Evolutionary conservation across 768 basidiomycete species (phyloP).

Genomic region (Trametes cingulata): DNA sequence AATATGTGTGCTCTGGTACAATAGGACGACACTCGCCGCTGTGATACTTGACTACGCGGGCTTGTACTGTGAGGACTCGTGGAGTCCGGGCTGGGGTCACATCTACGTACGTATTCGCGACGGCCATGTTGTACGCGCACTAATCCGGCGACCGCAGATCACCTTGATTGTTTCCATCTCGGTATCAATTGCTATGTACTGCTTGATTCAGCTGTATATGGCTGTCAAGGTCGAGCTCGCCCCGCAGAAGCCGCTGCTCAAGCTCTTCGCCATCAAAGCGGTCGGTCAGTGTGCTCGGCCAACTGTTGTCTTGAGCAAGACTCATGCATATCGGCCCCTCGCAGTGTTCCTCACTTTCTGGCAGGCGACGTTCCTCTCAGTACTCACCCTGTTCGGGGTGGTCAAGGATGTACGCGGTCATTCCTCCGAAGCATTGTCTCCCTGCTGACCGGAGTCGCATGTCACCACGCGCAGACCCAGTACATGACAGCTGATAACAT

Average conservation of each 20-base stretch:
- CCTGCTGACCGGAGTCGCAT: conserved; percentile 1
- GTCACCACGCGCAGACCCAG: conserved; percentile 42
- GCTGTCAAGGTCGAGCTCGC: conserved; percentile 54
- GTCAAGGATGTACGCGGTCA: conserved; percentile 56
- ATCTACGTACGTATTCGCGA: conserved; percentile 50
- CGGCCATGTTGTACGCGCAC: not conserved
- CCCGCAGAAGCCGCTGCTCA: conserved; percentile 61
- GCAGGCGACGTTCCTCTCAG: conserved; percentile 63
- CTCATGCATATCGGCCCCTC: not conserved
- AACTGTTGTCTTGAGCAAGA: not conserved
- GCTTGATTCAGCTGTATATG: conserved; percentile 70
- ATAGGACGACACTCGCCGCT: conserved; percentile 58
- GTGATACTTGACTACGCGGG: conserved; percentile 63
- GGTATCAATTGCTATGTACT: conserved; percentile 79
- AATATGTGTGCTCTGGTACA: not conserved
- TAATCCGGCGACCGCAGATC: conserved; percentile 41
- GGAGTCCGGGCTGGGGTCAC: conserved; percentile 68
- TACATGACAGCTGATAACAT: conserved; percentile 77
- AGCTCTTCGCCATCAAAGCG: conserved; percentile 72
- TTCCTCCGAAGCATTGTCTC: not conserved
- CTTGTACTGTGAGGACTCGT: conserved; percentile 73
- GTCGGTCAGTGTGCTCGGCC: conserved; percentile 47
- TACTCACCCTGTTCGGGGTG: conserved; percentile 56
- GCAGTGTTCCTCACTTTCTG: conserved; percentile 74
- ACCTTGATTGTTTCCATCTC: conserved; percentile 63